Base-by-base conservation (phyloP, 306 rosid genomes). In the Sesbania bispinosa region DNA sequence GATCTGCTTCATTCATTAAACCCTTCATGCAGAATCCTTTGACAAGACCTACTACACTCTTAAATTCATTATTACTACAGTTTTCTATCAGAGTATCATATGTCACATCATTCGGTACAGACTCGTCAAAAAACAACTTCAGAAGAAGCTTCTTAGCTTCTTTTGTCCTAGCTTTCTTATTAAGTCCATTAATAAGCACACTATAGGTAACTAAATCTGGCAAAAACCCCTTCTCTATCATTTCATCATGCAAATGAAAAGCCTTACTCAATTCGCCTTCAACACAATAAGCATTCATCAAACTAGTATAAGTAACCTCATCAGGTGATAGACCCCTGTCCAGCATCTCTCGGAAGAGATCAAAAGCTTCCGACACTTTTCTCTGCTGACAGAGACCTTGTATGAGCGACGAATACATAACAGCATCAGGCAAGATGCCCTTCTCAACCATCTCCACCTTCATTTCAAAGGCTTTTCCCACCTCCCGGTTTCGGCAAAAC, bases 11-110 rank as follows among this genome's bases (percentile, higher is more conserved):
- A 71, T 84, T 74, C 97, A 90, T 88, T 80, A 93, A 82, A 47
- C 96, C 97, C 85, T 88, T 93, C 92, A 83, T 85, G 74, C 96
- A 90, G 78, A 93, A 93, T 47, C 98, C 97, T 81, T 90, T 90
- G 13, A 90, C 79, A 68, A 93, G 96, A 69, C 88, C 93, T 16
- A 72, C 88, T 46, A 83, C 88, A 65, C 89, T 84, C 85, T 83
- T 90, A 82, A 88, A 88, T 61, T 84, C 89, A 67, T 70, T 78
- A 53, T 70, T 74, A 33, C 78, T 57, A 80, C 97, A 93, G 77
- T 78, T 88, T 52, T 93, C 90, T 70, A 93, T 93, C 64, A 93
- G 76, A 10, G 97, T 87, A 66, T 82, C 59, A 52, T 88, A 93
- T 4, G 97, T 85, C 19, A 93, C 77, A 41, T 87, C 91, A 66